Percentiles rank a stretch among this genome's conserved stretches.
These are phyloP conservation scores for Parathielavia hyrcaniae DNA, from an alignment of 495 filamentous ascomycete genomes.

Conservation along the genomic window DNA sequence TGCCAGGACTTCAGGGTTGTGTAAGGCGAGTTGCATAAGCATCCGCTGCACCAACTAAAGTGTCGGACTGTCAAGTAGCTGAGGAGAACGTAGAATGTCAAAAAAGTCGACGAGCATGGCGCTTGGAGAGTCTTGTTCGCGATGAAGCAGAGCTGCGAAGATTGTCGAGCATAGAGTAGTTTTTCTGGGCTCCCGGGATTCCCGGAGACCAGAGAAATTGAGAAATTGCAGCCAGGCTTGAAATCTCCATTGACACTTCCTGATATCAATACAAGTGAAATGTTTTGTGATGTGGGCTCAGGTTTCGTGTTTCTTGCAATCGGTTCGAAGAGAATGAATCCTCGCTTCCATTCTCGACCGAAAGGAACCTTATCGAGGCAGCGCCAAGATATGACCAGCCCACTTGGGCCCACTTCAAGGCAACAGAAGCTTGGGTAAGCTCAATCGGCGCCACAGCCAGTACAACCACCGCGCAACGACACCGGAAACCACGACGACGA, in stretches of 20 bases:
- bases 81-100: background rate
- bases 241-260: no score
- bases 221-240: background rate
- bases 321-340: no score
- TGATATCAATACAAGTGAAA: no score
- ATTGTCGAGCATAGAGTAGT: background rate
- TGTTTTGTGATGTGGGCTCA: background rate
- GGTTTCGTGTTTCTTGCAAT: no score
- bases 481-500: conserved; percentile 8
- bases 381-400: conserved; percentile 2
- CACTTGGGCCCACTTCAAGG: conserved; percentile 18
- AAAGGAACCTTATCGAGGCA: no score
- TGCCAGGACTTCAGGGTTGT: background rate
- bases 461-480: no score
- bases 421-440: conserved; percentile 25
- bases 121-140: background rate
- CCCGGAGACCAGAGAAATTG: background rate
- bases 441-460: background rate
- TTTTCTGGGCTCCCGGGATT: conserved; percentile 2
- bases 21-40: background rate
- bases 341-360: no score
- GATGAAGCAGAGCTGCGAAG: background rate
- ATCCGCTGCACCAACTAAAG: background rate
- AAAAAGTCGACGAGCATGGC: background rate
- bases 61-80: background rate